These are phyloP conservation scores for Theileria sp. DNA, from an alignment of 169 alveolate genomes.

Conservation along the genomic window DNA sequence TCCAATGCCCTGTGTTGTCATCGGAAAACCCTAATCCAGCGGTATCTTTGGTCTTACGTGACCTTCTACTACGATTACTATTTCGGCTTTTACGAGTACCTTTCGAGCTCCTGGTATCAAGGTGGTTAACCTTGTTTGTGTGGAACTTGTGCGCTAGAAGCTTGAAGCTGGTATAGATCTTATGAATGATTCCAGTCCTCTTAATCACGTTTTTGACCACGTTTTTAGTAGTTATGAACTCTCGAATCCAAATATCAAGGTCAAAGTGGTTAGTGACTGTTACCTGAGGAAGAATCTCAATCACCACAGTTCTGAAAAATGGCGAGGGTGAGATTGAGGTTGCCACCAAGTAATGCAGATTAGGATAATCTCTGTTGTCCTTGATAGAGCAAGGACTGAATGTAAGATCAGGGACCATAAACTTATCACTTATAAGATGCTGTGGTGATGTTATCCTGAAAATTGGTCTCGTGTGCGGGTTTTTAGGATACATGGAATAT, in stretches of 20 bases:
- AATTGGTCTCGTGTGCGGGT: conserved; percentile 13
- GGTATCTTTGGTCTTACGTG: background rate
- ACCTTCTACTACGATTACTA: background rate
- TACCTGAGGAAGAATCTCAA: conserved; percentile 78
- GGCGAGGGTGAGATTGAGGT: conserved; percentile 83
- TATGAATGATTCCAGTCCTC: conserved; percentile 38
- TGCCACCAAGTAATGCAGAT: conserved; percentile 72
- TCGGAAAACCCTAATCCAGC: background rate
- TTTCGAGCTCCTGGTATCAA: conserved; percentile 34
- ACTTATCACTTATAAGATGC: conserved; percentile 52
- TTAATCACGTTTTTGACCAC: conserved; percentile 51
- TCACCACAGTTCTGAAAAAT: conserved; percentile 78
- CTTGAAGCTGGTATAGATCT: conserved; percentile 69
- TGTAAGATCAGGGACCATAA: conserved; percentile 55
- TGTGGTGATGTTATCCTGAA: conserved; percentile 32
- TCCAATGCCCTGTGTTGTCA: conserved; percentile 31
- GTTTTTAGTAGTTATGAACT: conserved; percentile 19
- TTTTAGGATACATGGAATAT: conserved; percentile 31
- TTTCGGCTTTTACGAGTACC: background rate
- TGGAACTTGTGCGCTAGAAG: conserved; percentile 77
- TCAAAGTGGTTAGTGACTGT: conserved; percentile 64
- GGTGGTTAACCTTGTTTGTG: conserved; percentile 58
- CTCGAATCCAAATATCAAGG: conserved; percentile 66
- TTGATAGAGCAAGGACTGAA: conserved; percentile 50
- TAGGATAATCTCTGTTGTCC: conserved; percentile 68